These are phyloP conservation scores for Eimeria sp. DNA, from an alignment of 169 alveolate species.

Conservation along the genomic window DNA sequence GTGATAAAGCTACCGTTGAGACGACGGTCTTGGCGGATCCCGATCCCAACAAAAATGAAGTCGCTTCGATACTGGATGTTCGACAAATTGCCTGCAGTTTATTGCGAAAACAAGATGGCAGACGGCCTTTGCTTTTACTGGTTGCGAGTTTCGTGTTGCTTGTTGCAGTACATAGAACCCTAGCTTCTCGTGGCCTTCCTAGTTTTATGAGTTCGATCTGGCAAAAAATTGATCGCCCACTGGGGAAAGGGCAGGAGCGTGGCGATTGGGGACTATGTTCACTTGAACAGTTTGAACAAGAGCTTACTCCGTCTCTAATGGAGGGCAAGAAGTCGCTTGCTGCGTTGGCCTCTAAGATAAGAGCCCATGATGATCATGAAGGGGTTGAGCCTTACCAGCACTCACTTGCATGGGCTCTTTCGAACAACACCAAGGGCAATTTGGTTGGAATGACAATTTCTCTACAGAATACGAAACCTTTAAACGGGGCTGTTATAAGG, in stretches of 20 bases:
- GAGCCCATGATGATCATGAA: too few species aligned
- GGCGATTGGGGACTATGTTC: slow-evolving; percentile 7
- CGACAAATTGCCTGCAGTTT: neutral
- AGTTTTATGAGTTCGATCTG: neutral
- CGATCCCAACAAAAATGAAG: too few species aligned
- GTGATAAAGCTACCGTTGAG: neutral
- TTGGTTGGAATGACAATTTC: neutral
- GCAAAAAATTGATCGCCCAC: neutral
- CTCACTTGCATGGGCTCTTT: neutral
- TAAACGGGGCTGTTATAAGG: neutral
- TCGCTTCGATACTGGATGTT: neutral
- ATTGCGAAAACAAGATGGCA: neutral
- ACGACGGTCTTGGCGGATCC: neutral
- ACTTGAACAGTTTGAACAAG: slow-evolving; percentile 20
- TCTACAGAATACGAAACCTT: neutral
- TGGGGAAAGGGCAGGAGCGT: neutral
- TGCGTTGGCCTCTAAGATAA: neutral
- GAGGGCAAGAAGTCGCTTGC: slow-evolving; percentile 2
- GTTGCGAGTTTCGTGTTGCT: neutral
- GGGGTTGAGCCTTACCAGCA: neutral
- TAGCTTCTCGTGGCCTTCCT: neutral
- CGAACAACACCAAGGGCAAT: neutral
- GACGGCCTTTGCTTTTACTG: neutral
- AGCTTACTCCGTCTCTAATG: neutral
- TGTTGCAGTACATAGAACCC: neutral